phyloP scores from a whole-genome alignment of 2,329 filamentous ascomycete genomes.

The Berkeleyomyces rouxiae region DNA sequence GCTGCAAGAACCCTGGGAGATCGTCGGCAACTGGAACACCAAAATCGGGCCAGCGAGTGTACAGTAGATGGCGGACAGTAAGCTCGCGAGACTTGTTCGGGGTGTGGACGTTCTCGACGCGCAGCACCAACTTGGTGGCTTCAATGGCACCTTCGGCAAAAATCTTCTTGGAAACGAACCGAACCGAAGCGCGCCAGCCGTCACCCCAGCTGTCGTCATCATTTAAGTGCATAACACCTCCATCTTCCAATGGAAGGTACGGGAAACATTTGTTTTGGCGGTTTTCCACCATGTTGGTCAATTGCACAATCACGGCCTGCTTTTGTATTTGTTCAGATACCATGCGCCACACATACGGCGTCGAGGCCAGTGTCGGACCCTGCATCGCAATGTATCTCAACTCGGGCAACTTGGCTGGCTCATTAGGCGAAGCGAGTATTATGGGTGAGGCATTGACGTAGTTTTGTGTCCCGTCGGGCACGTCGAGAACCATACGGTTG shows the following conservation, averaged over 20 bases:
- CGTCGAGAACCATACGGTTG: slow-evolving; percentile 66
- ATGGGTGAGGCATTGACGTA: slow-evolving; percentile 76
- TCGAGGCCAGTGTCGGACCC: slow-evolving; percentile 62
- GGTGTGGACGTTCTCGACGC: slow-evolving; percentile 28
- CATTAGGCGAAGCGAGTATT: slow-evolving; percentile 30
- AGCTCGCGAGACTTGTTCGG: slow-evolving; percentile 34
- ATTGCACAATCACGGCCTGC: slow-evolving; percentile 77
- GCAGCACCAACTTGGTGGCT: slow-evolving; percentile 54
- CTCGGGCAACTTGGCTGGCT: slow-evolving; percentile 22
- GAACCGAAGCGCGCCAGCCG: slow-evolving; percentile 51
- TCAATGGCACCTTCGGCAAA: slow-evolving; percentile 43
- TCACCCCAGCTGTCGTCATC: slow-evolving; percentile 47
- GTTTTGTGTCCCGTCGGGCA: slow-evolving; percentile 55
- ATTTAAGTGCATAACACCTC: slow-evolving; percentile 40
- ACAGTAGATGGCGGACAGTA: slow-evolving; percentile 68
- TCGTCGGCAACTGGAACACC: slow-evolving; percentile 58
- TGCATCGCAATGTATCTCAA: slow-evolving; percentile 79
- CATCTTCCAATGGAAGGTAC: slow-evolving; percentile 56
- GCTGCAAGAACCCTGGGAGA: slow-evolving; percentile 47
- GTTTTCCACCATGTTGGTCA: slow-evolving; percentile 74
- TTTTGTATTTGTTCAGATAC: slow-evolving; percentile 58
- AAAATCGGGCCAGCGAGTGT: slow-evolving; percentile 81
- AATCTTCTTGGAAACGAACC: slow-evolving; percentile 46
- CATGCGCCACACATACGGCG: slow-evolving; percentile 90
- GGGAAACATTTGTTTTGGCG: slow-evolving; percentile 70